Evolutionary conservation across 2,329 filamentous ascomycete species (phyloP).

Genomic region (Penicillium sp.): DNA sequence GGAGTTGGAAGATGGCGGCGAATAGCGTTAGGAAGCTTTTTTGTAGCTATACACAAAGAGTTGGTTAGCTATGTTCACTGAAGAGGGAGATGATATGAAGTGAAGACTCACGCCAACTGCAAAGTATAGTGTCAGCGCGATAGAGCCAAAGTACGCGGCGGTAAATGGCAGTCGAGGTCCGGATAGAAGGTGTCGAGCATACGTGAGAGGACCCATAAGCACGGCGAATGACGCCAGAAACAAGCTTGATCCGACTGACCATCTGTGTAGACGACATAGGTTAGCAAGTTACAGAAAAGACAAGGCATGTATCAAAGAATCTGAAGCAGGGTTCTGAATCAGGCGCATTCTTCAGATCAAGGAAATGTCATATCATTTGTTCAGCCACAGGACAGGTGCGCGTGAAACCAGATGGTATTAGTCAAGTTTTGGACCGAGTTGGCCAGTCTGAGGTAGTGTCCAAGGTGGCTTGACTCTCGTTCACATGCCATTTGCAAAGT

Average conservation of each 20-base stretch:
- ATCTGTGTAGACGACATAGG: slow-evolving; percentile 53
- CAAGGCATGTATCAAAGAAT: background rate
- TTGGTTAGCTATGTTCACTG: slow-evolving; percentile 17
- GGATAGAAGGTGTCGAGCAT: slow-evolving; percentile 79
- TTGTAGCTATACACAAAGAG: slow-evolving; percentile 60
- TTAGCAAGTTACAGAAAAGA: background rate
- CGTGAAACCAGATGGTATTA: background rate
- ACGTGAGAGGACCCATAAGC: slow-evolving; percentile 84
- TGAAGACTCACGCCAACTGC: slow-evolving; percentile 71
- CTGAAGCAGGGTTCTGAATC: background rate
- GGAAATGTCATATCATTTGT: slow-evolving; percentile 2
- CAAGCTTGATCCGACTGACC: slow-evolving; percentile 86
- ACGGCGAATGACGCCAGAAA: slow-evolving; percentile 92
- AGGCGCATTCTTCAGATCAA: slow-evolving; percentile 4
- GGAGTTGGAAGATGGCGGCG: slow-evolving; percentile 77
- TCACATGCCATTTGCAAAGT: slow-evolving; percentile 10
- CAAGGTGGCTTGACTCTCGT: slow-evolving; percentile 9
- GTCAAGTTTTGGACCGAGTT: background rate
- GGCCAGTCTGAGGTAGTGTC: background rate
- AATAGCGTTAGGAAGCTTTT: slow-evolving; percentile 81
- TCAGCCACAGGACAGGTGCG: slow-evolving; percentile 10
- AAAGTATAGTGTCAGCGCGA: slow-evolving; percentile 85
- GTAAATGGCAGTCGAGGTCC: slow-evolving; percentile 85
- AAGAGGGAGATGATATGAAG: slow-evolving; percentile 14
- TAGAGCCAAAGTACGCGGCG: slow-evolving; percentile 89